Evolutionary conservation across 345 rosid genomes (phyloP).

Genomic region (Jatropha curcas): DNA sequence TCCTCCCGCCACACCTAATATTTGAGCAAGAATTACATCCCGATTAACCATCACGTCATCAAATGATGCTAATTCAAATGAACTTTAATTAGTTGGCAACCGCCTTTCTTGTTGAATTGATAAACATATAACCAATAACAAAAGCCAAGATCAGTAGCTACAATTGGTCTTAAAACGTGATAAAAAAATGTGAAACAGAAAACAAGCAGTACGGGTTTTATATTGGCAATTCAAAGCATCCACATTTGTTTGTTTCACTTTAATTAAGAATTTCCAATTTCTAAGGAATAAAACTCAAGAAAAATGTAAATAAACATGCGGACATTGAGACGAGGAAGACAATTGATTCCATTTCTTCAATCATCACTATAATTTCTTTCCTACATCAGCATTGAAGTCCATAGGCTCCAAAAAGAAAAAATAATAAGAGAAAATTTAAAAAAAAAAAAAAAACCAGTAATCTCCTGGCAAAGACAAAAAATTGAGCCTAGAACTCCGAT

Average conservation of each 20-base stretch:
- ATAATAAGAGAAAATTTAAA: background rate
- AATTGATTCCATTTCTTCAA: background rate
- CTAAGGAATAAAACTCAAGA: background rate
- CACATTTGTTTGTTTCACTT: background rate
- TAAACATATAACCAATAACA: too few relatives aligned
- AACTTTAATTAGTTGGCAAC: background rate
- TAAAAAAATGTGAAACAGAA: background rate
- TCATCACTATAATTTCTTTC: background rate
- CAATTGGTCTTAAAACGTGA: too few relatives aligned
- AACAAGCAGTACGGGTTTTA: background rate
- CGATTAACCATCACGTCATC: background rate
- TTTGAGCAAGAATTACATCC: too few relatives aligned
- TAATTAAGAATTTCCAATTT: too few relatives aligned
- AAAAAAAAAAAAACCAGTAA: background rate
- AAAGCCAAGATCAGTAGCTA: too few relatives aligned
- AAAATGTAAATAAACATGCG: background rate
- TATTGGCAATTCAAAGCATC: background rate
- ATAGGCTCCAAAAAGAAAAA: background rate
- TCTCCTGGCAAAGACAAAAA: background rate
- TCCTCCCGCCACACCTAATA: background rate
- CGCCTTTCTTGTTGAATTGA: background rate
- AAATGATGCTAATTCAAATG: background rate
- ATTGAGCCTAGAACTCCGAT: background rate
- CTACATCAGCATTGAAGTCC: background rate
- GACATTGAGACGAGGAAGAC: background rate